Base-by-base conservation (phyloP, 352 stramenopile species). In the Pythium biforme region DNA sequence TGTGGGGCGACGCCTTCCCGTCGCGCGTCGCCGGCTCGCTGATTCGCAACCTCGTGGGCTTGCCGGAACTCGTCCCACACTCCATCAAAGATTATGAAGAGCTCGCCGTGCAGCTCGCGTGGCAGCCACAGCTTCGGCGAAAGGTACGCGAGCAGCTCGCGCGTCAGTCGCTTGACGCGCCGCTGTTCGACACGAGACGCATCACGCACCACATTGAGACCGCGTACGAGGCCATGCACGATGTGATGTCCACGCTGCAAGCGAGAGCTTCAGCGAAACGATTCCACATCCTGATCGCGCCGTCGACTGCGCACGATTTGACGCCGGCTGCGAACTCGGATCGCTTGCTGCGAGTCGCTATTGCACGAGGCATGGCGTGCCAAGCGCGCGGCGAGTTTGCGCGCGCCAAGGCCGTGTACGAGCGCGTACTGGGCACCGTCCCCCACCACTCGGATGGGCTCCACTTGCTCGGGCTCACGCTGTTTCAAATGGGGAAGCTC, bases 1-100 rank as follows among this genome's bases (percentile, higher is more conserved):
- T 97, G 26, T 84, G 87, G 74, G 83, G 87, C 17, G 68, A 90
- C 20, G 68, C 72, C 0, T 94, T 96, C 34, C 75, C 82, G 1
- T 88, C 77, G 6, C 88, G 88, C 10, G 85, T 94, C 6, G 85
- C 86, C 5, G 79, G 62, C 10, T 79, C 79, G 12, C 47, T 96
- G 39, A 53, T 95, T 6, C 48, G 55, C 17, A 85, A 79, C 25
- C 62, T 72, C 0, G 20, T 90, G 19, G 48, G 59, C 15, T 45
- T 65, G 4, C 46, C 69, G 1, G 66, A 80, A 33, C 62, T 94
- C 5, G 41, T 77, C 0, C 55, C 78, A 9, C 62, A 89, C 57
- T 85, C 68, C 0, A 37, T 89, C 4, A 89, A 89, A 67, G 83
- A 89, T 11, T 96, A 83, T 31, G 86, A 96, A 37, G 52, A 77